Evolutionary conservation across 2,329 filamentous ascomycete genomes (phyloP), one percentile per base, ranked within the genome.

Genomic region (Plectosphaerella plurivora): DNA sequence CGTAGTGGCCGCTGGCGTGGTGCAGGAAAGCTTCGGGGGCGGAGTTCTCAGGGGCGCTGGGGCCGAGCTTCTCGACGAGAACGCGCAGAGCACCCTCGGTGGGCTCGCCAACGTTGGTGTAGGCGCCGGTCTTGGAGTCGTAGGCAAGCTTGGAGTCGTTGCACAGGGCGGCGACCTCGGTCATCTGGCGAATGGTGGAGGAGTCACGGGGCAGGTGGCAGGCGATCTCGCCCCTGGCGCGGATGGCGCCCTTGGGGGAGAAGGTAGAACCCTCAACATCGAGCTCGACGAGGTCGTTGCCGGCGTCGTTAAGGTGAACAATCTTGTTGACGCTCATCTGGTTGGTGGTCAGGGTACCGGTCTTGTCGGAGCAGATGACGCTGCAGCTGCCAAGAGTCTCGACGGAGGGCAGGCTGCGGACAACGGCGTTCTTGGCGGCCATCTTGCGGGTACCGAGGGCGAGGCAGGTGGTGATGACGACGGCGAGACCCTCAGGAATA

Each of bases 331-430:
- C 94, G 66, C 94, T 97, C 94, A 99, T 99, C 73, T 97, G 92
- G 74, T 99, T 99, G 41, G 94, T 99, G 11, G 94, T 99, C 67
- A 99, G 75, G 47, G 94, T 99, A 61, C 94, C 95, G 5, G 94
- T 99, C 79, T 99, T 99, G 78, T 99, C 94, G 4, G 95, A 99
- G 77, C 95, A 99, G 68, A 99, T 97, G 53, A 99, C 92, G 65
- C 94, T 99, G 82, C 94, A 99, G 80, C 94, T 99, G 67, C 94
- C 94, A 50, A 99, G 81, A 12, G 94, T 99, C 73, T 99, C 94
- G 50, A 99, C 94, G 2, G 94, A 99, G 18, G 94, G 94, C 62
- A 99, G 76, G 67, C 91, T 97, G 70, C 95, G 86, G 53, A 99
- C 95, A 37, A 99, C 92, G 8, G 94, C 94, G 65, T 97, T 97